Base-by-base conservation (phyloP, 345 rosid species). In the Chamaenerion angustifolium region DNA sequence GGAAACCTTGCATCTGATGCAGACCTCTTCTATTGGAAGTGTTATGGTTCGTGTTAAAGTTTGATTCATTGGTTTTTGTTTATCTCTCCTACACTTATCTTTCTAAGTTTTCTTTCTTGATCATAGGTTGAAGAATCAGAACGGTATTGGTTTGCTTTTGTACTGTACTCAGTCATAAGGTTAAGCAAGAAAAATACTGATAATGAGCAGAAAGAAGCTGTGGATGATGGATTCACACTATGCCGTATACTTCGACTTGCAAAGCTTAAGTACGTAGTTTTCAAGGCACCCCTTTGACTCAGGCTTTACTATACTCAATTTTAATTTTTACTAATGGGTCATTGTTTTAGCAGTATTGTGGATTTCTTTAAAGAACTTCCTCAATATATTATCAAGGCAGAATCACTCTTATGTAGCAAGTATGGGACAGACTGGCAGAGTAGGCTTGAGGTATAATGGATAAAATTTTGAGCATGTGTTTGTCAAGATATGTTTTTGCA, bases 291-390 rank as follows among this genome's bases (percentile, higher is more conserved):
- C 21, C 3, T 46, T n/a, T 54, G 2, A 46, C 31, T 25, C 41
- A 48, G 59, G 37, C 16, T 40, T 4, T 4, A 21, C 25, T 21
- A 21, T 31, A 31, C 4, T 31, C 37, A 4, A 31, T 0, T n/a
- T 31, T 31, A 31, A 31, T 31, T 31, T 58, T 9, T 14, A 27
- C 11, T 53, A 5, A 37, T 40, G 16, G 43, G 25, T 45, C 44
- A 56, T 19, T 57, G 63, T 16, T 64, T 51, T 60, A 57, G 37
- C 79, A 86, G 98, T 51, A 68, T 90, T 40, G 76, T 76, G 43
- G 95, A 86, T 62, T 90, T 90, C 61, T 87, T 90, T 56, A 83
- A 71, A 61, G 96, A 90, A 74, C 69, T 84, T 40, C 96, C 94
- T 64, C 98, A 86, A 57, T 86, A 79, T 81, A 67, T 80, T 57